Base-by-base conservation (phyloP, 192 early-diverging fungal species). In the Lunasporangiospora selenospora region DNA sequence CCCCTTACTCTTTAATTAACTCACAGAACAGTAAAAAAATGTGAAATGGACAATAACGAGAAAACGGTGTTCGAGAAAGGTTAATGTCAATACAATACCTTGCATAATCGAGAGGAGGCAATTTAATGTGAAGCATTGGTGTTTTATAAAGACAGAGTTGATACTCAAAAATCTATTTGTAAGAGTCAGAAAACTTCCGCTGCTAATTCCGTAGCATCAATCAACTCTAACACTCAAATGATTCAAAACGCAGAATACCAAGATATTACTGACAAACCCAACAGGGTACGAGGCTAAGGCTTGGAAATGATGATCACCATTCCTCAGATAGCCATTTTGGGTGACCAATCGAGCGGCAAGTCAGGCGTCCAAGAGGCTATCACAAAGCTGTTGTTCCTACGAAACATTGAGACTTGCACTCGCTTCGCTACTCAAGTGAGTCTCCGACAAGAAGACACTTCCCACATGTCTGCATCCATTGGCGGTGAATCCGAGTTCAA, bases 341-440 rank as follows among this genome's bases (percentile, higher is more conserved):
- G 66, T 11, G 66, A 70, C 38, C 58, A 70, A 39, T 70, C 66
- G 8, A 70, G 58, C 37, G 58, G 66, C 15, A 70, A 61, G 36
- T 70, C 66, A 29, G 61, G 66, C 26, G 58, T 70, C 12, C 66
- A 61, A 15, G 51, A 60, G 39, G 66, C 58, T 5, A 39, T 70
- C 30, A 70, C 58, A 33, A 60, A 56, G 23, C 58, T 61, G n/a
- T 48, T 52, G 15, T 61, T 70, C 34, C 58, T 45, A 3, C 58
- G 66, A 1, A 50, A 70, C 32, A 41, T 55, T 19, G 66, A 61
- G 3, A 70, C 55, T 3, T 70, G 58, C 38, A 70, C 66, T 21
- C 43, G 45, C 27, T 70, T 61, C n/a, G 66, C 58, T 13, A 61
- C 66, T 13, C 66, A 61, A 41, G 66, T 70, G 9, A 70, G n/a